Evolutionary conservation across 2,329 filamentous ascomycete species (phyloP).

Genomic region (Coleophoma eucalyptorum): DNA sequence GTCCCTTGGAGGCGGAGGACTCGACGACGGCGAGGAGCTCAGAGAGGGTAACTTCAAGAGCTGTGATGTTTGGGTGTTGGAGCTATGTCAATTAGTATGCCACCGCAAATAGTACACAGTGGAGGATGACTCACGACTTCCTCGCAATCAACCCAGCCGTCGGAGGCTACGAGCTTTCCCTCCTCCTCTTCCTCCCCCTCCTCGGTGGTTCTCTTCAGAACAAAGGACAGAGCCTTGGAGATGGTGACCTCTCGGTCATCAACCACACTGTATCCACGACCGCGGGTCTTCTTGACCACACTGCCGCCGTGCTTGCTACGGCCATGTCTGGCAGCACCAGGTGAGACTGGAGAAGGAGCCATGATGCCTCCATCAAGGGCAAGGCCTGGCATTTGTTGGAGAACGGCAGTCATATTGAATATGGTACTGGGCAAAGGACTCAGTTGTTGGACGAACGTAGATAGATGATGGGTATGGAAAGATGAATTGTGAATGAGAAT

Average conservation of each 20-base stretch:
- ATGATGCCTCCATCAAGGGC: slow-evolving; percentile 25
- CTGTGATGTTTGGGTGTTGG: slow-evolving; percentile 29
- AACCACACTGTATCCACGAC: slow-evolving; percentile 35
- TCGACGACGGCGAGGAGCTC: slow-evolving; percentile 32
- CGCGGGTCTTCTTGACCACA: slow-evolving; percentile 26
- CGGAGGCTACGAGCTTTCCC: slow-evolving; percentile 30
- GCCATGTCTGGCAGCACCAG: slow-evolving; percentile 25
- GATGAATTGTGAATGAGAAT: neutral
- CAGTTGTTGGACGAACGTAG: neutral
- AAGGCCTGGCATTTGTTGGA: slow-evolving; percentile 20
- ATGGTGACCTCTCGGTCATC: slow-evolving; percentile 36
- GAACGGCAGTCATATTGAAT: slow-evolving; percentile 24
- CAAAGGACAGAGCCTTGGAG: slow-evolving; percentile 36
- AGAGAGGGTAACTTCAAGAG: slow-evolving; percentile 30
- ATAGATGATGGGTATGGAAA: neutral
- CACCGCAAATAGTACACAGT: neutral
- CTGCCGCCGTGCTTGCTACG: slow-evolving; percentile 25
- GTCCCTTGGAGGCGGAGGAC: slow-evolving; percentile 30
- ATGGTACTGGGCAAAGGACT: slow-evolving; percentile 2
- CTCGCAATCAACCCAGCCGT: slow-evolving; percentile 37
- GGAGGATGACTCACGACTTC: slow-evolving; percentile 31
- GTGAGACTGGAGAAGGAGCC: slow-evolving; percentile 26
- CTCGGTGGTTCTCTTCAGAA: slow-evolving; percentile 34
- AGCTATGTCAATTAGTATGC: slow-evolving; percentile 23
- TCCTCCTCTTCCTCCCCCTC: slow-evolving; percentile 33